These are phyloP conservation scores for Penicillium salamii DNA, from an alignment of 495 filamentous ascomycete species.

Conservation along the genomic window DNA sequence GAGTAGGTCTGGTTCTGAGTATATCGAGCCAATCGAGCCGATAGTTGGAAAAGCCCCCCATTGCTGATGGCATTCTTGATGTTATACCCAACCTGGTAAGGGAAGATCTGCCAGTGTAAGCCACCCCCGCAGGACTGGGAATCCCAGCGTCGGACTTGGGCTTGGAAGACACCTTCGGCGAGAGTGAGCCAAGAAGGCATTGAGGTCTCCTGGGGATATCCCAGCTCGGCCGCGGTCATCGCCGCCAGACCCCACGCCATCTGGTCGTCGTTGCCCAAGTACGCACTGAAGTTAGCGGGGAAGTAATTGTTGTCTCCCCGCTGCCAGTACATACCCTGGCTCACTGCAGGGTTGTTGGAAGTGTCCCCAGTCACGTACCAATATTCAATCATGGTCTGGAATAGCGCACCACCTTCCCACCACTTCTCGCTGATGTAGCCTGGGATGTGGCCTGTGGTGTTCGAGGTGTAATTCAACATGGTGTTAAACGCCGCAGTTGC, in stretches of 20 bases:
- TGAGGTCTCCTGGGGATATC: constrained; percentile 57
- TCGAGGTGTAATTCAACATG: constrained; percentile 61
- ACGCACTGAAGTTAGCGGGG: constrained; percentile 55
- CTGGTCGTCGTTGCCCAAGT: constrained; percentile 61
- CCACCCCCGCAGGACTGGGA: constrained; percentile 40
- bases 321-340: constrained; percentile 56
- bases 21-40: constrained; percentile 67
- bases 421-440: constrained; percentile 53
- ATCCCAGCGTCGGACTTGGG: constrained; percentile 52
- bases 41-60: constrained; percentile 67
- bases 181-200: constrained; percentile 61
- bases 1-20: constrained; percentile 68
- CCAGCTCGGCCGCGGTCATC: constrained; percentile 64
- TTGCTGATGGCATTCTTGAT: constrained; percentile 70
- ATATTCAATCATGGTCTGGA: constrained; percentile 67
- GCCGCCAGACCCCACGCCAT: constrained; percentile 67
- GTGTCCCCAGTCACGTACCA: constrained; percentile 63
- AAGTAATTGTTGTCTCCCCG: constrained; percentile 60
- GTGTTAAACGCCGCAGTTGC: constrained; percentile 52
- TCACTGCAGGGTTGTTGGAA: constrained; percentile 56
- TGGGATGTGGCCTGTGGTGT: constrained; percentile 54
- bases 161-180: constrained; percentile 72
- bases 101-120: constrained; percentile 49
- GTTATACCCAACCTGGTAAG: constrained; percentile 39
- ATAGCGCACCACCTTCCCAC: constrained; percentile 71